A percentile compares a stretch with the other conserved stretches of the same genome.
phyloP scores from a whole-genome alignment of 2,329 filamentous ascomycete genomes.

The Arthrinium puccinioides region DNA sequence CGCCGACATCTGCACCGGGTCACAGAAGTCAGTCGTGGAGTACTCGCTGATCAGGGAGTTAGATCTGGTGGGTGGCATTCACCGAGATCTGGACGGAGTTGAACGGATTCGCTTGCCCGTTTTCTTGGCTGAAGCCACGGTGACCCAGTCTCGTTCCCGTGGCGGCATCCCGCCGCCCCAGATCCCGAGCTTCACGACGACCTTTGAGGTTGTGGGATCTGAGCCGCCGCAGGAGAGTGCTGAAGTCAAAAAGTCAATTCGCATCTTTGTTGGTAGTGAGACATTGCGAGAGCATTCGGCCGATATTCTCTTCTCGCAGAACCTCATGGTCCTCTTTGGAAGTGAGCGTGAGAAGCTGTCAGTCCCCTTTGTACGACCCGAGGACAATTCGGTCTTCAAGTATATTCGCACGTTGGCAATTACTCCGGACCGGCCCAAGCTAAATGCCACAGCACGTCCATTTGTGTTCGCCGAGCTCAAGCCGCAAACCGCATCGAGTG shows the following conservation, averaged over 20 bases:
- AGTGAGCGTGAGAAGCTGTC: slow-evolving; percentile 81
- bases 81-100: slow-evolving; percentile 56
- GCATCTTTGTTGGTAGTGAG: slow-evolving; percentile 87
- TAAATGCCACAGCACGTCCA: slow-evolving; percentile 45
- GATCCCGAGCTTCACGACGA: slow-evolving; percentile 72
- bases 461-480: slow-evolving; percentile 32
- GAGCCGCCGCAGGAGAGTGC: slow-evolving; percentile 39
- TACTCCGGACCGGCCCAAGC: slow-evolving; percentile 46
- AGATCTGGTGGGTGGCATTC: slow-evolving; percentile 59
- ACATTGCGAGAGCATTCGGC: slow-evolving; percentile 78
- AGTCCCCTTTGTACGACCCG: slow-evolving; percentile 86
- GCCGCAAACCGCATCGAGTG: slow-evolving; percentile 6
- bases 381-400: slow-evolving; percentile 77
- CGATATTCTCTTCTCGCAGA: slow-evolving; percentile 87
- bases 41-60: slow-evolving; percentile 68
- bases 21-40: slow-evolving; percentile 79
- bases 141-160: slow-evolving; percentile 67
- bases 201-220: slow-evolving; percentile 65
- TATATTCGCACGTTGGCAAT: slow-evolving; percentile 59
- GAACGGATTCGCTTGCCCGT: slow-evolving; percentile 70
- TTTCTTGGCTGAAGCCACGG: slow-evolving; percentile 85
- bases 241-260: slow-evolving; percentile 57
- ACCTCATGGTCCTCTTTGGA: slow-evolving; percentile 80
- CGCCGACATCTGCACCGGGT: slow-evolving; percentile 86
- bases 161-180: slow-evolving; percentile 66